Base-by-base conservation (phyloP, 1,139 yeast species). In the Pichia sp. region DNA sequence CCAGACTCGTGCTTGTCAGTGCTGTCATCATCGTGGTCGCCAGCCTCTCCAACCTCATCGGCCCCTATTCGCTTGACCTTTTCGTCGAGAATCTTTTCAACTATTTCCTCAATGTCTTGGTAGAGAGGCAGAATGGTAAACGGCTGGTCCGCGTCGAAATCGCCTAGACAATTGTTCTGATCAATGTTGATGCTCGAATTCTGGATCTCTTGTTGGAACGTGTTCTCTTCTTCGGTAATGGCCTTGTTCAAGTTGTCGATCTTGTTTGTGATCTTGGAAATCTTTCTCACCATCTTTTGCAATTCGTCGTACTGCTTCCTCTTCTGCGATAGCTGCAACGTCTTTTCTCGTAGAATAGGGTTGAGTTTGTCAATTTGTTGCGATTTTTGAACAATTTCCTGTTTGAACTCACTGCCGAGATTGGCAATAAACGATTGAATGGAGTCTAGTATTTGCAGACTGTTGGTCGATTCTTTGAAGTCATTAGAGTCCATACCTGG, bases 101-200 rank as follows among this genome's bases (percentile, higher is more conserved):
- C 65, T 59, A 63, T 72, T 4, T 64, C 58, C 51, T 73, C 75
- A 31, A 85, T 66, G 60, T 75, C 77, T 38, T 81, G 78, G 63
- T 79, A 84, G 8, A 86, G 74, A 5, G 78, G 74, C 61, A 78
- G 75, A 29, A 87, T 80, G 50, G 87, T 76, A 70, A 88, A 92
- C 23, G 96, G 96, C 64, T 86, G 90, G 69, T 89, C 96, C 1
- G 95, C 92, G 68, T 88, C 93, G 65, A 83, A 85, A 55, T 80
- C 81, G 40, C 80, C 82, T 19, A 75, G 75, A 31, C 74, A 73
- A 42, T 71, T 70, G 10, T 58, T 58, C 6, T 65, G 59, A 8
- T 55, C 53, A 2, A 58, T 29, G 41, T 61, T 58, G 40, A 67
- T 53, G 6, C 75, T 69, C 19, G 77, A 61, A 54, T 71, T 72